phyloP scores from a whole-genome alignment of 2,329 filamentous ascomycete genomes.

The Cladosporium sp. region DNA sequence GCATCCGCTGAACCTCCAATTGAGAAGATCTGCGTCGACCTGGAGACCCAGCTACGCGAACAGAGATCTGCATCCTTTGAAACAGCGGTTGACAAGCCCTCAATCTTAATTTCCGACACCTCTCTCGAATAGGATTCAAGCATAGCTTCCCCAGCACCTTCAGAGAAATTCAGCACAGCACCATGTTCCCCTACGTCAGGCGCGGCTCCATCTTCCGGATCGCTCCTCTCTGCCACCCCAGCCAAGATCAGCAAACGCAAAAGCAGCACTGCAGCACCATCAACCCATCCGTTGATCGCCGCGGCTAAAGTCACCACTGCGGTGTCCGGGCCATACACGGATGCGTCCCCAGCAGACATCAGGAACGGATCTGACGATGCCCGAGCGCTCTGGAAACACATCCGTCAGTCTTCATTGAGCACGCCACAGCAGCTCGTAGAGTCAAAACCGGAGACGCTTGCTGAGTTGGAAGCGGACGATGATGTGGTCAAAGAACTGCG shows the following conservation, averaged over 20 bases:
- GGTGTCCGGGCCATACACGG: neutral
- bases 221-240: constrained; percentile 17
- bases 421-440: constrained; percentile 29
- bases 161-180: constrained; percentile 9
- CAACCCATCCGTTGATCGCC: neutral
- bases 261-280: neutral
- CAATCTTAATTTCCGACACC: constrained; percentile 30
- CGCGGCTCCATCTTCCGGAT: neutral
- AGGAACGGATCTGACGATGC: constrained; percentile 34
- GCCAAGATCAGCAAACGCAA: constrained; percentile 16
- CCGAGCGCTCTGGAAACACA: constrained; percentile 43
- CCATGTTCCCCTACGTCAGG: constrained; percentile 12
- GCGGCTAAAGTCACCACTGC: constrained; percentile 4
- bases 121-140: constrained; percentile 21
- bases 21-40: constrained; percentile 1
- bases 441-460: constrained; percentile 28
- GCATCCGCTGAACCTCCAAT: constrained; percentile 18
- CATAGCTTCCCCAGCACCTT: constrained; percentile 14
- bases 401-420: constrained; percentile 38
- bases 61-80: constrained; percentile 13
- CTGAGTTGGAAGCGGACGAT: constrained; percentile 32
- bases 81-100: constrained; percentile 23
- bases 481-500: constrained; percentile 35
- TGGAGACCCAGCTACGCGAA: neutral
- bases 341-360: constrained; percentile 1